phyloP scores from a whole-genome alignment of 495 filamentous ascomycete species.

The Rusavskia elegans region DNA sequence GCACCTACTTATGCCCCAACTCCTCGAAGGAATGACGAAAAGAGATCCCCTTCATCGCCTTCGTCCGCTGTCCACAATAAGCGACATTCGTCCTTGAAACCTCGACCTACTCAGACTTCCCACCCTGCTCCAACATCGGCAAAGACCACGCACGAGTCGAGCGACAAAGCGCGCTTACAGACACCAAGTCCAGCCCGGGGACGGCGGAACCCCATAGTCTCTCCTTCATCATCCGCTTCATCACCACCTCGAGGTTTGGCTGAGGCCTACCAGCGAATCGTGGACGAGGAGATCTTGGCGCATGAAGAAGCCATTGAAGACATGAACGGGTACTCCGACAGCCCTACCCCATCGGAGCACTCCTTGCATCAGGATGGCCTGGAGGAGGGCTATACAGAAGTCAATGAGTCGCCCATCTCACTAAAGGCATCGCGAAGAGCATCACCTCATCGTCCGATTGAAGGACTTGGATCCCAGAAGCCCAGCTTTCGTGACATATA shows the following conservation, averaged over 20 bases:
- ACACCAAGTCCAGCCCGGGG: conserved; percentile 10
- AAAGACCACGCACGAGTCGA: background rate
- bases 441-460: conserved; percentile 15
- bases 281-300: conserved; percentile 26
- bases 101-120: conserved; percentile 1
- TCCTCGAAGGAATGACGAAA: conserved; percentile 4
- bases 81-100: background rate
- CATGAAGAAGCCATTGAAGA: conserved; percentile 18
- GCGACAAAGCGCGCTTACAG: background rate
- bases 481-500: background rate
- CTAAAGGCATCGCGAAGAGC: conserved; percentile 8
- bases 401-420: conserved; percentile 8
- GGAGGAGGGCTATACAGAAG: conserved; percentile 4
- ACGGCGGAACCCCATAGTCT: conserved; percentile 13
- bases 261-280: conserved; percentile 30
- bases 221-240: conserved; percentile 13
- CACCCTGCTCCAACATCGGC: background rate
- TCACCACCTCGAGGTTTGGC: conserved; percentile 27
- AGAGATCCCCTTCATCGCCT: background rate
- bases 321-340: conserved; percentile 2
- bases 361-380: conserved; percentile 3
- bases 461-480: conserved; percentile 1
- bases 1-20: conserved; percentile 7
- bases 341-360: background rate
- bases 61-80: conserved; percentile 3